Evolutionary conservation across 257 asterid species (phyloP), one percentile per base, ranked within the genome.

Genomic region (Jaltomata sinuosa): DNA sequence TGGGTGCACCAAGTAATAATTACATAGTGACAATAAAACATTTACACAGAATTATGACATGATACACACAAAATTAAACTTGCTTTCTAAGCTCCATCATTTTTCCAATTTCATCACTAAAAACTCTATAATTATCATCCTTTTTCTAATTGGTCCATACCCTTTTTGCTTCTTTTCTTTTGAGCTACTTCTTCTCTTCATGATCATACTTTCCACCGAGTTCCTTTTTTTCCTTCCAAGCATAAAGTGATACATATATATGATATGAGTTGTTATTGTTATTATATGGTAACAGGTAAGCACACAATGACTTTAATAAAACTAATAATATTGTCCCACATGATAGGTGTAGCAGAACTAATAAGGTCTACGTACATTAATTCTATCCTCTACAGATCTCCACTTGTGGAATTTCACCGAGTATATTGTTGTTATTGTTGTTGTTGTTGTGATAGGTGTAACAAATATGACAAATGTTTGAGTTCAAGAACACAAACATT

Each of bases 91-190:
- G 83, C 82, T 76, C 47, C 78, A 84, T 57, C 18, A 76, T 84
- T 84, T n/a, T 72, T 42, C 49, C n/a, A 3, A 32, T 84, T 74
- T 74, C 40, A 59, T 81, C 69, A n/a, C 47, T 52, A 14, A 8
- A 42, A 74, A 25, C 76, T 76, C 77, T 45, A 59, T 45, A 21
- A 67, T 11, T 52, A 67, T 61, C 52, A n/a, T n/a, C 32, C 29
- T 42, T 83, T 55, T 27, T 55, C n/a, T 76, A 16, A 29, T 55
- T 61, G 79, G 54, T 25, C 65, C 68, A 64, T 84, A 29, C 86
- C 42, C 40, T 76, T 89, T 83, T 68, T 76, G 49, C 64, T 45
- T 38, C 79, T 76, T 83, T 85, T 11, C 91, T 89, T 87, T 80
- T 62, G 86, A 52, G 74, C 79, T 85, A 83, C 88, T 81, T n/a